Evolutionary conservation across 2,329 filamentous ascomycete genomes (phyloP).

Genomic region (Chaetomiaceae sp.): DNA sequence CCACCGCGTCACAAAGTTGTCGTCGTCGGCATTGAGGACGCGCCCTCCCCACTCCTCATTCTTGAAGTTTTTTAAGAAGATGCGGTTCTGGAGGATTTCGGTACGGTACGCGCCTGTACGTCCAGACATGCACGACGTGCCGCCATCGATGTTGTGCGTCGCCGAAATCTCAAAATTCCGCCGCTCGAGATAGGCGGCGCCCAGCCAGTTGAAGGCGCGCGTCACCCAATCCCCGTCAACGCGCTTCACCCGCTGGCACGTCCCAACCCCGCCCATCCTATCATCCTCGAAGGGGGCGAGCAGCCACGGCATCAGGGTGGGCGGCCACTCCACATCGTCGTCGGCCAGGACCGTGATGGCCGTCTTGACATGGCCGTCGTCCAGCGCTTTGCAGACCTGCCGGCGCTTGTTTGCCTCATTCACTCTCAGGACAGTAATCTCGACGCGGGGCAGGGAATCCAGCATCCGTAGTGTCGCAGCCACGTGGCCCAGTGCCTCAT

Average conservation of each 20-base stretch:
- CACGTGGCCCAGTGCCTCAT: slow-evolving; percentile 61
- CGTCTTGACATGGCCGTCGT: slow-evolving; percentile 63
- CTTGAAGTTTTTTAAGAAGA: slow-evolving; percentile 83
- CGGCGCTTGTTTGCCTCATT: slow-evolving; percentile 90
- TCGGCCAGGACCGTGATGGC: slow-evolving; percentile 87
- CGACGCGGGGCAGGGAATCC: slow-evolving; percentile 39
- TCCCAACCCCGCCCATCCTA: slow-evolving; percentile 82
- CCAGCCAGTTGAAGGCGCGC: slow-evolving; percentile 79
- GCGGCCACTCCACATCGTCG: slow-evolving; percentile 91
- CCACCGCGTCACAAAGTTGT: slow-evolving; percentile 98
- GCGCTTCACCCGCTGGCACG: slow-evolving; percentile 78
- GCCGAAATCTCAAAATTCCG: slow-evolving; percentile 96
- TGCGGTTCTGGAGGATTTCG: slow-evolving; percentile 75
- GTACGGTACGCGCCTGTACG: slow-evolving; percentile 89
- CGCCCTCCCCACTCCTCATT: slow-evolving; percentile 85
- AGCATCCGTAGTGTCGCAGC: slow-evolving; percentile 47
- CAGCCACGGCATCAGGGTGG: slow-evolving; percentile 82
- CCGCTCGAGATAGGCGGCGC: slow-evolving; percentile 84
- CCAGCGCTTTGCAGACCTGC: slow-evolving; percentile 87
- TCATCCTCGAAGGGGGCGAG: slow-evolving; percentile 84
- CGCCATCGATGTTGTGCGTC: slow-evolving; percentile 89
- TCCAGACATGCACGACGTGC: slow-evolving; percentile 91
- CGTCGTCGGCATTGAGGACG: slow-evolving; percentile 91
- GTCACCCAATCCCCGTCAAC: slow-evolving; percentile 55
- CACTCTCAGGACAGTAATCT: slow-evolving; percentile 66